Conservation (phyloP, 2,329 filamentous ascomycete genomes). For the Sporothrix humicola region DNA sequence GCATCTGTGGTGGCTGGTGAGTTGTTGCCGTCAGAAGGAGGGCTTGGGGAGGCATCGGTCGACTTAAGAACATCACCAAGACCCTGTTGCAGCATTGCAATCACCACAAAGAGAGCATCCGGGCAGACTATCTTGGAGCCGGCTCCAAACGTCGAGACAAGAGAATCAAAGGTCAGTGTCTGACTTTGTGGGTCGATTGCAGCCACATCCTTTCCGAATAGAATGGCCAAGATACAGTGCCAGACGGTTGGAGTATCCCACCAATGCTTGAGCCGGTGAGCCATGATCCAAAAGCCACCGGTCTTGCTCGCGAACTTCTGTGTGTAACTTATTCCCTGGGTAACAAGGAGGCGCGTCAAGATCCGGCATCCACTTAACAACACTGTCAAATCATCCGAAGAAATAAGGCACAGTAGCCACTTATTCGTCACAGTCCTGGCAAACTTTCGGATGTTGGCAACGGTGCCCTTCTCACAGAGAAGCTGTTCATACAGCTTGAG, state of each 20-base stretch:
- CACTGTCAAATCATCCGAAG: slow-evolving; percentile 82
- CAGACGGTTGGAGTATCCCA: slow-evolving; percentile 87
- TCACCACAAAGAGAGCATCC: slow-evolving; percentile 79
- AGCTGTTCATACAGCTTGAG: slow-evolving; percentile 78
- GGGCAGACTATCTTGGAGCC: slow-evolving; percentile 72
- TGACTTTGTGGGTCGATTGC: slow-evolving; percentile 64
- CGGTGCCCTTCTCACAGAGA: slow-evolving; percentile 74
- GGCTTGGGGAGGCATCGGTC: slow-evolving; percentile 57
- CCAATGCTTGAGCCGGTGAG: slow-evolving; percentile 79
- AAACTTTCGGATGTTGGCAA: slow-evolving; percentile 79
- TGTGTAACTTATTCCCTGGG: slow-evolving; percentile 80
- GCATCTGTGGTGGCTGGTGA: not conserved
- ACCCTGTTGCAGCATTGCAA: slow-evolving; percentile 85
- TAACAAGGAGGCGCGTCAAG: slow-evolving; percentile 79
- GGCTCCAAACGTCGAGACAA: slow-evolving; percentile 73
- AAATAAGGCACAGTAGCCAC: slow-evolving; percentile 91
- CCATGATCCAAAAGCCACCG: slow-evolving; percentile 86
- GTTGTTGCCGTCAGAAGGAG: not conserved
- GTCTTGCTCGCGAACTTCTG: slow-evolving; percentile 83
- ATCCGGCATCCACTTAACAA: slow-evolving; percentile 83
- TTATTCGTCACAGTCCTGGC: slow-evolving; percentile 94
- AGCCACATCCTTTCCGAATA: slow-evolving; percentile 84
- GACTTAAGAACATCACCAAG: slow-evolving; percentile 71
- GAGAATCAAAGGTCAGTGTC: slow-evolving; percentile 57
- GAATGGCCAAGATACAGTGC: slow-evolving; percentile 84